Base-by-base conservation (phyloP, 305 asterid species). In the Fraxinus baroniana region DNA sequence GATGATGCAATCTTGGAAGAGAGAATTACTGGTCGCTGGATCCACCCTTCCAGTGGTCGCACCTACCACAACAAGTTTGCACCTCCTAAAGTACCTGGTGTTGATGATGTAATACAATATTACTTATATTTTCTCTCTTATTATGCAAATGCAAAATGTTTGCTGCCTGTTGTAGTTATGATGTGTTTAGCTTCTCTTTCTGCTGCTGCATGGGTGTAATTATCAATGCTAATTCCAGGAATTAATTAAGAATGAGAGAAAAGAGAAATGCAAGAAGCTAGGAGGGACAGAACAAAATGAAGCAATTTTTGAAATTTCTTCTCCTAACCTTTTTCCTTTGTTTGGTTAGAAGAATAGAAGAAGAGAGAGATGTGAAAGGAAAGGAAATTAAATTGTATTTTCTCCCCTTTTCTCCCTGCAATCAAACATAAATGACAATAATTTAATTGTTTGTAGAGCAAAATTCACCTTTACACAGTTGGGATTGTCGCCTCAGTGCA, bases 11-110 rank as follows among this genome's bases (percentile, higher is more conserved):
- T 93, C 80, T 83, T 93, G 90, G 97, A 93, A 86, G 97, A 93
- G 89, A 88, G 97, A 79, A 93, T 93, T 83, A 93, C 95, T 77
- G 98, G 98, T 39, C 97, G 98, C 33, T 93, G 98, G 98, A 93
- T 94, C 81, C 98, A 94, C 86, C 96, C 98, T 18, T 91, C 98
- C 46, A 94, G 98, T 86, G 97, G 97, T 28, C 91, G 97, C 79
- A 82, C 92, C 73, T 94, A 93, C 90, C 98, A 94, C 79, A 83
- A 95, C 18, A 94, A 94, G 72, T 94, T 93, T 87, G 96, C 98
- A 60, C 97, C 98, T 80, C 95, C 98, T 32, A 91, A 90, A 86
- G 87, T 46, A 79, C 87, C 94, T 74, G 95, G 94, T 22, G 84
- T 91, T 64, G 89, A 92, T 90, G 96, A 92, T 88, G 96, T 92